A percentile compares a stretch with the other conserved stretches of the same genome.
Conservation (phyloP, 202 grass and related monocot genomes). For the Schoenoplectus tabernaemontani region DNA sequence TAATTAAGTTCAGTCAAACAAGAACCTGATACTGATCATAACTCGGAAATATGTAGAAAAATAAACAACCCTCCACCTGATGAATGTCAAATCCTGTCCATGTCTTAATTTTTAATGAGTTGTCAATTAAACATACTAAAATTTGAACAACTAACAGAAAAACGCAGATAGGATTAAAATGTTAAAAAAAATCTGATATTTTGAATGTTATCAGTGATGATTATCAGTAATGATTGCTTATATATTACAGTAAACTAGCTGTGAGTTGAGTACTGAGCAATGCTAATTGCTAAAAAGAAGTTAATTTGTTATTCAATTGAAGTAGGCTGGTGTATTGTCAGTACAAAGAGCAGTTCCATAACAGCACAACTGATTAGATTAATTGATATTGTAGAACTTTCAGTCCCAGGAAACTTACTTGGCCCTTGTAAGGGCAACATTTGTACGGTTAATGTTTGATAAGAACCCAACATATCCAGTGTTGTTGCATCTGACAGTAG, state of each 20-base stretch:
- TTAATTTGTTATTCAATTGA: neutral
- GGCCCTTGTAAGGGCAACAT: conserved; percentile 56
- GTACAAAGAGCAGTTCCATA: neutral
- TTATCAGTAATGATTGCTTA: too few species aligned
- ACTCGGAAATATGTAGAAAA: neutral
- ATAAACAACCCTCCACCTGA: too few species aligned
- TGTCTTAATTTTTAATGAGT: too few species aligned
- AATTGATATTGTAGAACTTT: neutral
- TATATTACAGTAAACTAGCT: too few species aligned
- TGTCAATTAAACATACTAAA: too few species aligned
- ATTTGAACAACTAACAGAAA: too few species aligned
- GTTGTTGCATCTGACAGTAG: conserved; percentile 46
- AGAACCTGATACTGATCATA: neutral
- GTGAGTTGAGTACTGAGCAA: too few species aligned
- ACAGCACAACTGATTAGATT: neutral
- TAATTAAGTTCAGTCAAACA: neutral
- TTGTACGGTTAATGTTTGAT: conserved; percentile 43
- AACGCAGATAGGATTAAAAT: too few species aligned
- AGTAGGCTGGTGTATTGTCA: neutral
- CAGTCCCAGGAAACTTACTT: conserved; percentile 20
- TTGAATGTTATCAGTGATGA: too few species aligned
- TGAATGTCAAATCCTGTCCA: too few species aligned
- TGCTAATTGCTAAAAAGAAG: neutral
- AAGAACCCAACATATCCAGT: conserved; percentile 47
- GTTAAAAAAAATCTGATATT: neutral